A percentile compares a stretch with the other conserved stretches of the same genome.
These are phyloP conservation scores for Delitschia confertaspora DNA, from an alignment of 495 filamentous ascomycete species.

Conservation along the genomic window DNA sequence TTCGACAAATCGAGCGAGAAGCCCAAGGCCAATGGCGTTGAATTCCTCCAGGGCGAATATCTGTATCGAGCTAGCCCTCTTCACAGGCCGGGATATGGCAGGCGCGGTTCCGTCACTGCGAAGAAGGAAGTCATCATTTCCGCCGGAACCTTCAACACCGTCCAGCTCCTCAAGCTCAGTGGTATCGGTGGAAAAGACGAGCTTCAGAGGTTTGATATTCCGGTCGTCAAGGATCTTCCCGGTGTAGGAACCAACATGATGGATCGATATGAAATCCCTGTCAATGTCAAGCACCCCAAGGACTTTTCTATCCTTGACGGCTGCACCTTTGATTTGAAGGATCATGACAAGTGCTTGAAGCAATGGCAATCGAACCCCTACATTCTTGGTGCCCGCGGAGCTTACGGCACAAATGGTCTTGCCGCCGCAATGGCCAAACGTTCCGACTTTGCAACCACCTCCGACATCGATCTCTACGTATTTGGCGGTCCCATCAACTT, in stretches of 20 bases:
- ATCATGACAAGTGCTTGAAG: constrained; percentile 43
- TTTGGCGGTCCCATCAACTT: constrained; percentile 48
- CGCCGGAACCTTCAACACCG: constrained; percentile 53
- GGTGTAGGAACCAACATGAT: constrained; percentile 59
- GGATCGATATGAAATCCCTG: constrained; percentile 51
- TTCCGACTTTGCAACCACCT: constrained; percentile 31
- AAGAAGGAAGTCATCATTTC: constrained; percentile 55
- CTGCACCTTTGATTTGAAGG: constrained; percentile 42
- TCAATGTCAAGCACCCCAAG: constrained; percentile 38
- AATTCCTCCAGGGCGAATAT: constrained; percentile 50
- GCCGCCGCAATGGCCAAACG: constrained; percentile 42
- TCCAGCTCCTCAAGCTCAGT: constrained; percentile 54
- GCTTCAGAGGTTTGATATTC: constrained; percentile 42
- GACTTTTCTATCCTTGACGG: constrained; percentile 39
- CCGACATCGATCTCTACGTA: constrained; percentile 44
- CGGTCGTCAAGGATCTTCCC: constrained; percentile 45
- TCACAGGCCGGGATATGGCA: constrained; percentile 32
- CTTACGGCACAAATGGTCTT: constrained; percentile 45
- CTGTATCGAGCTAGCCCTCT: constrained; percentile 52
- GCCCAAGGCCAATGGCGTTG: constrained; percentile 51
- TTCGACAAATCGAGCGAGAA: constrained; percentile 41
- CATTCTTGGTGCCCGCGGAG: constrained; percentile 35
- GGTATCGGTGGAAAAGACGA: constrained; percentile 50
- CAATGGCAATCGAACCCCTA: constrained; percentile 34
- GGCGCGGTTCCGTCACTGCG: constrained; percentile 40